These are phyloP conservation scores for Singerocomus rubriflavus DNA, from an alignment of 1,284 basidiomycete genomes.

Conservation along the genomic window DNA sequence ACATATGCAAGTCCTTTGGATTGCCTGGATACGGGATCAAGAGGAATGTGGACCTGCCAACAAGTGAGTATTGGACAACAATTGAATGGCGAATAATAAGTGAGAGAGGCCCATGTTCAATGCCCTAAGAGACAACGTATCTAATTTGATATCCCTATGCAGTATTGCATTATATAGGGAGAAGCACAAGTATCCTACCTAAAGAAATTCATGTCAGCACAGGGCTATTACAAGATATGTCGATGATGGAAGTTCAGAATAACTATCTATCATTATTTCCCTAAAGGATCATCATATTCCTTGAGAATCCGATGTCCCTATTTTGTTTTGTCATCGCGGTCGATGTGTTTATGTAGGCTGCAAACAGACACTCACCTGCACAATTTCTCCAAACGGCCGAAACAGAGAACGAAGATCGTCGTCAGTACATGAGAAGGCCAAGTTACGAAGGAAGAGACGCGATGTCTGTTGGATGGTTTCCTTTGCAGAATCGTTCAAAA, in stretches of 20 bases:
- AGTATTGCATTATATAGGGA: neutral
- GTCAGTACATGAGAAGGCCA: conserved; percentile 82
- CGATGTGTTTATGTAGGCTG: conserved; percentile 2
- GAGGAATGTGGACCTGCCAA: conserved; percentile 77
- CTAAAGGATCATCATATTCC: conserved; percentile 55
- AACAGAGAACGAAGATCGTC: conserved; percentile 73
- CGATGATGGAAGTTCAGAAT: conserved; percentile 22
- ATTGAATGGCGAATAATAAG: neutral
- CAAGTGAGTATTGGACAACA: conserved; percentile 13
- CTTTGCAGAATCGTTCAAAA: conserved; percentile 44
- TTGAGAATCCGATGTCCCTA: conserved; percentile 63
- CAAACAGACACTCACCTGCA: conserved; percentile 53
- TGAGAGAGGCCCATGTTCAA: neutral
- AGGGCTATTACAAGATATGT: neutral
- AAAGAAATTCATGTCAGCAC: conserved; percentile 5
- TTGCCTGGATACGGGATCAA: conserved; percentile 64
- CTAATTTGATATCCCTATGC: neutral
- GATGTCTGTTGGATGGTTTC: conserved; percentile 75
- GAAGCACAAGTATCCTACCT: conserved; percentile 16
- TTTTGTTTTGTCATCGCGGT: conserved; percentile 47
- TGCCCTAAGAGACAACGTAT: neutral
- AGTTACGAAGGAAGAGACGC: conserved; percentile 88
- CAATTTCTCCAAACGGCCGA: conserved; percentile 66
- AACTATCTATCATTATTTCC: conserved; percentile 48
- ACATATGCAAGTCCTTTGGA: conserved; percentile 88